Evolutionary conservation across 768 basidiomycete species (phyloP).

Genomic region (Mrakia gelida): DNA sequence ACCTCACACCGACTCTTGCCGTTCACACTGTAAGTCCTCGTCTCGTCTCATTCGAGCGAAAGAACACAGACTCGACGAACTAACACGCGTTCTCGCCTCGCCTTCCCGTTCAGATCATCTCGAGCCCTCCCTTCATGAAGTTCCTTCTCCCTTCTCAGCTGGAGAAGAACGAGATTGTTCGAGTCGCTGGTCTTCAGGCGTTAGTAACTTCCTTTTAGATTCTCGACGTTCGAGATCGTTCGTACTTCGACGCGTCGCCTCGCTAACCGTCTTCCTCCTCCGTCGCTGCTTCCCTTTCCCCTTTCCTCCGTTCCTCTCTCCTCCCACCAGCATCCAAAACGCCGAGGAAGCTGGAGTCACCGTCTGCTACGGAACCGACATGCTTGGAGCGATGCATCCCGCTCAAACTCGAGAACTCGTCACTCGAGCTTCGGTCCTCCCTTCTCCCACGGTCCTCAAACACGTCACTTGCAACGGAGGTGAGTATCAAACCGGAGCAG

Average conservation of each 20-base stretch:
- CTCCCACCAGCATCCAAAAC: not conserved
- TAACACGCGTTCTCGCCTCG: not conserved
- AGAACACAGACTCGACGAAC: too few species aligned
- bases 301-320: not conserved
- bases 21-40: not conserved
- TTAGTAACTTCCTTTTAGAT: not conserved
- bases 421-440: not conserved
- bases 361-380: not conserved
- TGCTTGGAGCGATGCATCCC: not conserved
- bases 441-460: not conserved
- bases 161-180: not conserved
- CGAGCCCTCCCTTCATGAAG: not conserved
- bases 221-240: not conserved
- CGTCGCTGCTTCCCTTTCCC: too few species aligned
- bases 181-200: not conserved
- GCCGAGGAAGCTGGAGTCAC: not conserved
- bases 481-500: too few species aligned
- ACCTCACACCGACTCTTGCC: not conserved
- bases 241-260: not conserved
- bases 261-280: too few species aligned
- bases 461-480: not conserved
- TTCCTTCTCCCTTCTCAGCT: not conserved
- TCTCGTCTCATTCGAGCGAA: too few species aligned
- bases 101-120: not conserved
- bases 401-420: not conserved